These are phyloP conservation scores for Neurospora sp. DNA, from an alignment of 495 filamentous ascomycete species.

Conservation along the genomic window DNA sequence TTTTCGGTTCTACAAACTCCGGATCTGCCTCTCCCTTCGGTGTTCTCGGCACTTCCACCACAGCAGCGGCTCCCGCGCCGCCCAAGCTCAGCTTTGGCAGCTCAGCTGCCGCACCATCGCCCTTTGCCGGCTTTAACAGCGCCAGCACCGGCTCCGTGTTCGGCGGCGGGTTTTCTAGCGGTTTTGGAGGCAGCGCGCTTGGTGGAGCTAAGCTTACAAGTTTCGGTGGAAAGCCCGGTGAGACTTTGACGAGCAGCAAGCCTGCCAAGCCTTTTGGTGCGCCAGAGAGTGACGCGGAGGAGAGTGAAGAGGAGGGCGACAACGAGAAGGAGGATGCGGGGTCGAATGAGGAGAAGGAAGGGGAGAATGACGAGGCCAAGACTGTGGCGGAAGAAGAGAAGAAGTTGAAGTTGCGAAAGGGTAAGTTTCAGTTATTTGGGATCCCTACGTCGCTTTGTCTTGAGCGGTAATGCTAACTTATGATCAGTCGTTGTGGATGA, in stretches of 20 bases:
- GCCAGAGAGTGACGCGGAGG: conserved; percentile 50
- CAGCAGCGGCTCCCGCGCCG: conserved; percentile 20
- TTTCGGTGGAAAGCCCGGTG: conserved; percentile 55
- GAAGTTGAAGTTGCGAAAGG: conserved; percentile 51
- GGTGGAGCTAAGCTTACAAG: conserved; percentile 43
- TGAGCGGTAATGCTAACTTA: conserved; percentile 16
- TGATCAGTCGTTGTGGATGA: conserved; percentile 38
- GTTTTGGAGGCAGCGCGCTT: conserved; percentile 47
- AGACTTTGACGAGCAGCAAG: conserved; percentile 44
- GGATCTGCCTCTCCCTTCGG: conserved; percentile 29
- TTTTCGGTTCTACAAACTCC: conserved; percentile 22
- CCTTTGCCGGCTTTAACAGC: conserved; percentile 13
- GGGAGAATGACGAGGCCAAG: conserved; percentile 31
- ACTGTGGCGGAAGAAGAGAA: conserved; percentile 52
- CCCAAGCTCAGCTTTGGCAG: conserved; percentile 25
- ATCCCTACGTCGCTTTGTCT: conserved; percentile 1
- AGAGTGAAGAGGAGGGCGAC: conserved; percentile 28
- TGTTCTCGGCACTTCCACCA: conserved; percentile 17
- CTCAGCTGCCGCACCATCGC: conserved; percentile 16
- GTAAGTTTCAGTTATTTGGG: conserved; percentile 34
- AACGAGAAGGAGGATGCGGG: conserved; percentile 14
- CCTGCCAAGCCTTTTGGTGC: conserved; percentile 64
- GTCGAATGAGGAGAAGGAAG: conserved; percentile 33
- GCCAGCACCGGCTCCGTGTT: conserved; percentile 10
- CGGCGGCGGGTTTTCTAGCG: conserved; percentile 32